A percentile compares a stretch with the other conserved stretches of the same genome.
These are phyloP conservation scores for Bassia scoparia DNA, from an alignment of 148 eudicot species.

Conservation along the genomic window DNA sequence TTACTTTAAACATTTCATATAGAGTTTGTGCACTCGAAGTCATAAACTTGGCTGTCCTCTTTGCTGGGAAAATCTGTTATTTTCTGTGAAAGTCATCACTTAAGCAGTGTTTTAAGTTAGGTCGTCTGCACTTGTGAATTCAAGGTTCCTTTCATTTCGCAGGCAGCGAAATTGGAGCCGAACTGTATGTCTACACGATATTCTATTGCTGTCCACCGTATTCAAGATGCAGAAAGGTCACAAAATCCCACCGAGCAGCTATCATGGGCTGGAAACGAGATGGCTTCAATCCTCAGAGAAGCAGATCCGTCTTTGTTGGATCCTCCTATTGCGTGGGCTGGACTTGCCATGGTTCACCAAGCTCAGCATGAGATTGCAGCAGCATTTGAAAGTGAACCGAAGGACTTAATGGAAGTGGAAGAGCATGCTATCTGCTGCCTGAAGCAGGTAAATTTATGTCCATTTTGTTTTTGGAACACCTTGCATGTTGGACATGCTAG, in stretches of 20 bases:
- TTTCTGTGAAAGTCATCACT: not conserved
- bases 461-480: not conserved
- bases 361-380: constrained; percentile 91
- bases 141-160: not conserved
- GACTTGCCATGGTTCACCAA: constrained; percentile 92
- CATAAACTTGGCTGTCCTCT: not conserved
- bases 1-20: not conserved
- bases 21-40: not conserved
- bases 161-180: constrained; percentile 96
- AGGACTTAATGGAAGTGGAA: constrained; percentile 65
- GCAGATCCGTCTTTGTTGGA: constrained; percentile 69
- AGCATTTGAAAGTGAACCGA: constrained; percentile 68
- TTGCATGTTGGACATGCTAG: not conserved
- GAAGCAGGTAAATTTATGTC: constrained; percentile 58
- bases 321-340: constrained; percentile 87
- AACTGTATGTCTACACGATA: constrained; percentile 88
- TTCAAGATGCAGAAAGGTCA: constrained; percentile 86
- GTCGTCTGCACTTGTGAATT: not conserved
- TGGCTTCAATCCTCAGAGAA: constrained; percentile 90
- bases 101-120: not conserved
- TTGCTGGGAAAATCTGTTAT: not conserved
- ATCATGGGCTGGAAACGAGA: constrained; percentile 92
- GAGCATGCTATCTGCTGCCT: constrained; percentile 70
- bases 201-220: constrained; percentile 82
- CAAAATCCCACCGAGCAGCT: constrained; percentile 88